phyloP scores from a whole-genome alignment of 2,329 filamentous ascomycete genomes.

The Geoglossum cookeanum region DNA sequence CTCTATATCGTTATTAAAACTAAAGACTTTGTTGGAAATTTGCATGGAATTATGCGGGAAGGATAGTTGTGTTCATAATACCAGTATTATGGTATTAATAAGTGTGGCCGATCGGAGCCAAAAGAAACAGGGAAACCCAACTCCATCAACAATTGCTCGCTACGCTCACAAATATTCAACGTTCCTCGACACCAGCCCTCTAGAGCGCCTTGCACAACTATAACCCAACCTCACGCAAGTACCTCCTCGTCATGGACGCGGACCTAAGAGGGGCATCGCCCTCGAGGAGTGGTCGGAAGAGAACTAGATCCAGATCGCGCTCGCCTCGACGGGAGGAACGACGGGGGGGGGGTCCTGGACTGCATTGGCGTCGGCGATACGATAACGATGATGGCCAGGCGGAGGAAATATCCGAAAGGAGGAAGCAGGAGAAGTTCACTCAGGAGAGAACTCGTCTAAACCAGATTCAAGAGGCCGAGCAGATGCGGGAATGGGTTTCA shows the following conservation, averaged over 20 bases:
- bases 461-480: constrained; percentile 14
- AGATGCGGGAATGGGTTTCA: constrained; percentile 67
- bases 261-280: not conserved
- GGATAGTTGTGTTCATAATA: too few species aligned
- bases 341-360: not conserved
- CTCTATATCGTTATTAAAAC: too few species aligned
- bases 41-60: too few species aligned
- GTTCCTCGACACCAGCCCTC: not conserved
- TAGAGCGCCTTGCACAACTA: not conserved
- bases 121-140: too few species aligned
- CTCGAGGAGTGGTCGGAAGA: not conserved
- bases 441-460: constrained; percentile 3
- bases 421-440: constrained; percentile 1
- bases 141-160: too few species aligned
- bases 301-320: constrained; percentile 1
- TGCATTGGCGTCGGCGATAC: not conserved
- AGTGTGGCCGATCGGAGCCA: too few species aligned
- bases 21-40: too few species aligned
- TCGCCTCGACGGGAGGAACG: not conserved
- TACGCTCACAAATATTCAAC: not conserved
- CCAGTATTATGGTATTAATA: too few species aligned
- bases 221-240: not conserved
- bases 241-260: not conserved
- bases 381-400: not conserved
- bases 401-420: not conserved